These are phyloP conservation scores for Arachnomyces sp. DNA, from an alignment of 2,329 filamentous ascomycete species.

Conservation along the genomic window DNA sequence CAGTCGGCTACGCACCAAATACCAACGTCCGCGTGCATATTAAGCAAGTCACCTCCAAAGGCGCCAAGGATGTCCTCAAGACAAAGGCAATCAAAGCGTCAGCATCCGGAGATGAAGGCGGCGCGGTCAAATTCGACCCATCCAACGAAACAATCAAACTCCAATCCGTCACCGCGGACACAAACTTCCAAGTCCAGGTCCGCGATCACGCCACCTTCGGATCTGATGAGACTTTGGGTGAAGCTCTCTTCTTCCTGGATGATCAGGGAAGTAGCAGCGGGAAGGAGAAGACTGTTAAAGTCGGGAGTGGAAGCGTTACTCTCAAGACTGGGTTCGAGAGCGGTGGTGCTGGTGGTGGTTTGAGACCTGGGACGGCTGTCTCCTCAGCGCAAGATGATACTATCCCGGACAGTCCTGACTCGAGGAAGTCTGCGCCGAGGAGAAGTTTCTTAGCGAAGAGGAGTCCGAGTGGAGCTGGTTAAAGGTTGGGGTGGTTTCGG, in stretches of 20 bases:
- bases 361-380: conserved; percentile 30
- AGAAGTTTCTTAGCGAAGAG: conserved; percentile 43
- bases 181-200: conserved; percentile 77
- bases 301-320: conserved; percentile 65
- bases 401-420: conserved; percentile 32
- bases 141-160: conserved; percentile 67
- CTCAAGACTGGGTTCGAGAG: conserved; percentile 65
- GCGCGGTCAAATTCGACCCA: conserved; percentile 58
- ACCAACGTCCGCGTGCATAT: conserved; percentile 73
- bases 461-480: conserved; percentile 20
- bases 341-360: conserved; percentile 36
- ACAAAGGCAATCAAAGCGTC: conserved; percentile 77
- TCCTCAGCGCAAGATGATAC: conserved; percentile 25
- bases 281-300: conserved; percentile 63
- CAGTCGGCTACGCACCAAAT: conserved; percentile 66
- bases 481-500: no score
- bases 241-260: conserved; percentile 84
- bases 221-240: conserved; percentile 74
- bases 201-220: conserved; percentile 81
- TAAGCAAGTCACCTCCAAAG: conserved; percentile 59
- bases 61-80: conserved; percentile 74
- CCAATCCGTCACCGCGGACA: conserved; percentile 64
- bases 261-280: conserved; percentile 60
- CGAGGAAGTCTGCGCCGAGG: conserved; percentile 32
- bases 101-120: conserved; percentile 26